These are phyloP conservation scores for Conticribra weissflogii DNA, from an alignment of 108 stramenopile genomes.

Conservation along the genomic window DNA sequence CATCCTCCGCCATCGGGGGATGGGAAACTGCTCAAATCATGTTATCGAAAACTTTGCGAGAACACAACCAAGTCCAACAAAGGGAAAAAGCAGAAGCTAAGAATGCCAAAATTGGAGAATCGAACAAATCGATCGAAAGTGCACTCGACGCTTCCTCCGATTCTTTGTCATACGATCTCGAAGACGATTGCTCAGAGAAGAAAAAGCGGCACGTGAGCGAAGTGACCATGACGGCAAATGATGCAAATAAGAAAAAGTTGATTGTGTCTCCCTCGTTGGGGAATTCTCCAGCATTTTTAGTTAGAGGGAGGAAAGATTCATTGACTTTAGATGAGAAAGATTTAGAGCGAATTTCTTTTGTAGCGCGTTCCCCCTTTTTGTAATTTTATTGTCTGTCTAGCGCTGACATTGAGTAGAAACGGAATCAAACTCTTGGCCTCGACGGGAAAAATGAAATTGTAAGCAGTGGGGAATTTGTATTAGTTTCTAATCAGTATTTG, in stretches of 20 bases:
- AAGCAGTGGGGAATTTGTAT: no score
- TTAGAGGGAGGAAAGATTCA: background rate
- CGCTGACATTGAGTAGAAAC: no score
- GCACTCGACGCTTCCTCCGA: background rate
- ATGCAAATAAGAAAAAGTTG: background rate
- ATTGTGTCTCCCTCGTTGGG: background rate
- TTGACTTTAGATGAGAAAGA: constrained; percentile 22
- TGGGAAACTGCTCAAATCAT: constrained; percentile 14
- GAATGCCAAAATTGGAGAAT: background rate
- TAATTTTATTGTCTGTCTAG: no score
- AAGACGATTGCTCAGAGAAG: background rate
- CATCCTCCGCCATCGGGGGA: constrained; percentile 21
- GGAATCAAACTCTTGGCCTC: no score
- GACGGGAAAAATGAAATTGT: no score
- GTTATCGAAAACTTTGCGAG: constrained; percentile 1
- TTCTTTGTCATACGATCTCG: no score
- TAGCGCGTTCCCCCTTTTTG: constrained; percentile 19
- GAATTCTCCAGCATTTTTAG: background rate
- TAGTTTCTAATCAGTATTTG: no score
- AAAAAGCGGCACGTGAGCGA: constrained; percentile 26
- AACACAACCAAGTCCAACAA: background rate
- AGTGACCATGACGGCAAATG: constrained; percentile 16
- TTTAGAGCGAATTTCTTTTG: constrained; percentile 17
- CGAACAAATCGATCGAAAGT: background rate
- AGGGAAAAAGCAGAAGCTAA: background rate